A percentile compares a stretch with the other conserved stretches of the same genome.
Evolutionary conservation across 192 early-diverging fungal species (phyloP).

Genomic region (Rhizophagus prolifer): DNA sequence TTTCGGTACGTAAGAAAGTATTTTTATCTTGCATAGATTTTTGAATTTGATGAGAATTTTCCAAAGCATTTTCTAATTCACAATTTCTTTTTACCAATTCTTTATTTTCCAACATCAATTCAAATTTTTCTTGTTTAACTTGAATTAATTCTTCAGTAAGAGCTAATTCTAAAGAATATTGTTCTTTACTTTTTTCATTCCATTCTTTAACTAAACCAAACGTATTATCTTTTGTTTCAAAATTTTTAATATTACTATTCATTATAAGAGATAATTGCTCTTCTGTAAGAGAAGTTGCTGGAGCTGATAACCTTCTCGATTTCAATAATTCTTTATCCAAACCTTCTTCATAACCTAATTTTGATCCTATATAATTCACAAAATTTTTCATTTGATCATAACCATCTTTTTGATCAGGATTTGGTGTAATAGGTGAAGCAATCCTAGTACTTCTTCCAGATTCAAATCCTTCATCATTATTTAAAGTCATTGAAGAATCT

Average conservation of each 20-base stretch:
- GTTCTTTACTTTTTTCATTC: slow-evolving; percentile 6
- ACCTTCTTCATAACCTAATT: background rate
- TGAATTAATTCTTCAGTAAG: slow-evolving; percentile 39
- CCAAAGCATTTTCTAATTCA: slow-evolving; percentile 31
- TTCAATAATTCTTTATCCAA: background rate
- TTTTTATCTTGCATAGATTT: slow-evolving; percentile 36
- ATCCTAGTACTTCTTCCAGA: background rate
- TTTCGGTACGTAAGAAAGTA: slow-evolving; percentile 29
- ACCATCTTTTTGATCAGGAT: background rate
- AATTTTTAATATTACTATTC: background rate
- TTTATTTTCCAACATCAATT: background rate
- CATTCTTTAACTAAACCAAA: background rate
- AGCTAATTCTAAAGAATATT: background rate
- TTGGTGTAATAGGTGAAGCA: background rate
- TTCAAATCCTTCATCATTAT: background rate
- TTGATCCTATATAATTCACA: background rate
- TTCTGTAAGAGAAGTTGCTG: background rate
- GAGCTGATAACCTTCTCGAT: background rate
- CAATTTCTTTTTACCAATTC: slow-evolving; percentile 21
- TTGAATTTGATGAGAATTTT: slow-evolving; percentile 38
- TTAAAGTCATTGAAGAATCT: slow-evolving; percentile 11
- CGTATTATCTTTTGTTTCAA: background rate
- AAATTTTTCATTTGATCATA: background rate
- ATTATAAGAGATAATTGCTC: background rate
- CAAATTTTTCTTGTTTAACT: slow-evolving; percentile 42